Conservation (phyloP, 495 filamentous ascomycete species). For the Penicillium roqueforti region DNA sequence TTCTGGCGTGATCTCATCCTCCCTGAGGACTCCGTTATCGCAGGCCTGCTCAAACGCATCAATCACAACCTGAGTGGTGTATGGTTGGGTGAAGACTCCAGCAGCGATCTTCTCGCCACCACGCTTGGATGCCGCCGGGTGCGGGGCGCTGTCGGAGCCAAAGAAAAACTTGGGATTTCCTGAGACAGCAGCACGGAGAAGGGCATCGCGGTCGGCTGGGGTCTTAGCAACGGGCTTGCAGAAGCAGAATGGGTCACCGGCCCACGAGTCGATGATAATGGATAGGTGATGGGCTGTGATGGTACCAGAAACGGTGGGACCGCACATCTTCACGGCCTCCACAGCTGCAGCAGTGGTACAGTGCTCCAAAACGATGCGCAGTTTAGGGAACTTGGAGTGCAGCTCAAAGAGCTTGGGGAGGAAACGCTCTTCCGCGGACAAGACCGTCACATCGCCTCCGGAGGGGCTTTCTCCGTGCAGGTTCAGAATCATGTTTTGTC, state of each 20-base stretch:
- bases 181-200: slow-evolving; percentile 62
- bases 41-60: slow-evolving; percentile 68
- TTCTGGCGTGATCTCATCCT: slow-evolving; percentile 65
- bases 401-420: slow-evolving; percentile 70
- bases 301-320: slow-evolving; percentile 58
- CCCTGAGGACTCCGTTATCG: slow-evolving; percentile 58
- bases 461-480: slow-evolving; percentile 59
- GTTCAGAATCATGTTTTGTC: slow-evolving; percentile 59
- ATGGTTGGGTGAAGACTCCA: slow-evolving; percentile 90
- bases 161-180: slow-evolving; percentile 83
- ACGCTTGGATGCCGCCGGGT: slow-evolving; percentile 69
- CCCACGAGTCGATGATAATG: slow-evolving; percentile 71
- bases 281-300: slow-evolving; percentile 80
- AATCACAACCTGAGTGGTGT: slow-evolving; percentile 69
- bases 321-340: slow-evolving; percentile 69
- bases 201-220: slow-evolving; percentile 68
- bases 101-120: slow-evolving; percentile 63
- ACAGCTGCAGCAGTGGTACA: slow-evolving; percentile 81
- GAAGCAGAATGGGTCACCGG: slow-evolving; percentile 73
- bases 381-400: slow-evolving; percentile 68
- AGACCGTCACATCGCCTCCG: slow-evolving; percentile 55
- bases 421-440: slow-evolving; percentile 79
- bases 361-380: slow-evolving; percentile 75
- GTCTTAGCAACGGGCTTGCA: slow-evolving; percentile 83
- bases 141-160: slow-evolving; percentile 66